phyloP scores from a whole-genome alignment of 2,329 filamentous ascomycete genomes.

The Bipolaris victoriae region DNA sequence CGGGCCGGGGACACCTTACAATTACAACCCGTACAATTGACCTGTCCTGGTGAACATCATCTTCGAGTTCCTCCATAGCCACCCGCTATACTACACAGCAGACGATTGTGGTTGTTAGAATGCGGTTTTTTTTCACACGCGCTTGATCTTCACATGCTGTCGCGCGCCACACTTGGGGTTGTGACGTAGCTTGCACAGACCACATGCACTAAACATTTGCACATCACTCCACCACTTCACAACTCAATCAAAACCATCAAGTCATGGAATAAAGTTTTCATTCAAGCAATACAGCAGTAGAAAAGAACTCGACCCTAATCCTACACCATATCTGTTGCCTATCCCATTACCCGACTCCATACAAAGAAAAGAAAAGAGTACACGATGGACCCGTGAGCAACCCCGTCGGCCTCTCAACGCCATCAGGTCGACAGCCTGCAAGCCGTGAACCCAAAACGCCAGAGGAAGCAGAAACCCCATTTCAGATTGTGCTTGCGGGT shows the following conservation, averaged over 20 bases:
- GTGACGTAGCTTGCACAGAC: constrained; percentile 42
- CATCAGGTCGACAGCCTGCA: constrained; percentile 19
- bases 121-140: constrained; percentile 7
- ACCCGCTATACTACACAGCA: not conserved
- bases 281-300: constrained; percentile 17
- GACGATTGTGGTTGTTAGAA: constrained; percentile 11
- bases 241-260: not conserved
- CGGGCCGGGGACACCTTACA: constrained; percentile 20
- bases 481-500: constrained; percentile 23
- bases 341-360: not conserved
- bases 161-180: not conserved
- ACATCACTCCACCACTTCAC: not conserved
- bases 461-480: constrained; percentile 23
- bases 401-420: constrained; percentile 26
- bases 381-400: constrained; percentile 15
- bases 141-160: constrained; percentile 35
- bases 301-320: constrained; percentile 21
- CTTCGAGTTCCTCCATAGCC: constrained; percentile 33
- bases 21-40: constrained; percentile 27
- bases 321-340: constrained; percentile 21
- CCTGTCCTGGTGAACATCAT: constrained; percentile 21
- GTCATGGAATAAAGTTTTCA: constrained; percentile 8
- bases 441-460: constrained; percentile 32
- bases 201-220: not conserved
- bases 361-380: constrained; percentile 17